phyloP scores from a whole-genome alignment of 164 flowering plant species.

The Stephania japonica region DNA sequence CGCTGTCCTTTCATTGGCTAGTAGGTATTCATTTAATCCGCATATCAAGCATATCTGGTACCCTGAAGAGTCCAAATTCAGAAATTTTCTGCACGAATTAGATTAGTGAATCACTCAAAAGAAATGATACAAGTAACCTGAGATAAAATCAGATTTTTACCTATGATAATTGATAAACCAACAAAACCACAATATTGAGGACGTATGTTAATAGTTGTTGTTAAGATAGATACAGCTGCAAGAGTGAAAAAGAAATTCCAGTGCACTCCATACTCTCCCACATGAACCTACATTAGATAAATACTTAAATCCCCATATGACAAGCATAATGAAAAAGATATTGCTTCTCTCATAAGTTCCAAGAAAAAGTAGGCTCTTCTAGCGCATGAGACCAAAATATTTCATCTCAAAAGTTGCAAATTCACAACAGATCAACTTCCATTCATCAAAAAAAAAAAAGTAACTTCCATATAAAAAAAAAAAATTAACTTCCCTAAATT shows the following conservation, averaged over 20 bases:
- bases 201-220: slow-evolving; percentile 48
- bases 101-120: neutral
- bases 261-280: slow-evolving; percentile 93
- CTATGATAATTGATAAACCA: slow-evolving; percentile 55
- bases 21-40: slow-evolving; percentile 65
- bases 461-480: too few relatives aligned
- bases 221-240: slow-evolving; percentile 70
- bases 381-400: neutral
- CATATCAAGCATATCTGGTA: slow-evolving; percentile 53
- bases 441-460: too few relatives aligned
- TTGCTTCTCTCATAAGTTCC: neutral
- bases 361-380: neutral
- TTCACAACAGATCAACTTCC: too few relatives aligned
- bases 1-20: slow-evolving; percentile 55
- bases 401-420: too few relatives aligned
- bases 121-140: neutral
- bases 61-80: slow-evolving; percentile 31
- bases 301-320: neutral
- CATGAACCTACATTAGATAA: slow-evolving; percentile 60
- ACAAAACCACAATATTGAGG: slow-evolving; percentile 66
- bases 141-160: slow-evolving; percentile 23
- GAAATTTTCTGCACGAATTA: neutral
- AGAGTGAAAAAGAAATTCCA: slow-evolving; percentile 98
- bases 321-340: neutral
- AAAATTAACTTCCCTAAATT: too few relatives aligned